These are phyloP conservation scores for Ceratocystis variospora DNA, from an alignment of 2,329 filamentous ascomycete species.

Conservation along the genomic window DNA sequence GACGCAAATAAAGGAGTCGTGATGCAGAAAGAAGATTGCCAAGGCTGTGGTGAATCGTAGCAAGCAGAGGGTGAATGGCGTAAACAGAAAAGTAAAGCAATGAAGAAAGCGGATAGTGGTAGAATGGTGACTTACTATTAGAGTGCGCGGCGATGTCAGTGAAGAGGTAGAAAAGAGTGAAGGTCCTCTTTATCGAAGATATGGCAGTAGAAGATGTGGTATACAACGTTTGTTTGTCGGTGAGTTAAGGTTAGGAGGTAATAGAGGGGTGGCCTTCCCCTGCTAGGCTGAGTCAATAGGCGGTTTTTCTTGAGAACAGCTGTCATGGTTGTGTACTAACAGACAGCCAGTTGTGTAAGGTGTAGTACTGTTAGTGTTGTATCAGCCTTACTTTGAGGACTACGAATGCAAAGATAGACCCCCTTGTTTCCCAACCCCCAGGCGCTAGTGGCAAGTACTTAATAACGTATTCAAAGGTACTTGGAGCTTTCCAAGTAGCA, in stretches of 20 bases:
- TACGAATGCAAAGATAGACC: background rate
- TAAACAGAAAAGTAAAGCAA: background rate
- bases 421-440: slow-evolving; percentile 18
- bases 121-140: slow-evolving; percentile 12
- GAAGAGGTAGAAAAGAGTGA: slow-evolving; percentile 18
- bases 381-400: background rate
- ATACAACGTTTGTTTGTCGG: slow-evolving; percentile 19
- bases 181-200: slow-evolving; percentile 18
- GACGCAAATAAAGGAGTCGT: background rate
- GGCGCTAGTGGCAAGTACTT: slow-evolving; percentile 8
- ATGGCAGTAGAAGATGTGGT: slow-evolving; percentile 14
- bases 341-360: background rate
- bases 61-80: background rate
- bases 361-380: slow-evolving; percentile 7
- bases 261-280: slow-evolving; percentile 1
- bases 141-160: slow-evolving; percentile 13
- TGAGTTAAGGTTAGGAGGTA: slow-evolving; percentile 15
- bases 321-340: slow-evolving; percentile 15
- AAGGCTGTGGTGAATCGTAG: slow-evolving; percentile 7
- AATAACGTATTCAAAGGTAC: background rate
- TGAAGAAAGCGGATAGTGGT: background rate
- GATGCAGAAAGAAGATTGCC: background rate
- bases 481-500: background rate
- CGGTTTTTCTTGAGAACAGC: slow-evolving; percentile 1
- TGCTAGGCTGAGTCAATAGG: background rate